Evolutionary conservation across 1,284 basidiomycete species (phyloP), one percentile per base, ranked within the genome.

Genomic region (Cutaneotrichosporon cavernicola): DNA sequence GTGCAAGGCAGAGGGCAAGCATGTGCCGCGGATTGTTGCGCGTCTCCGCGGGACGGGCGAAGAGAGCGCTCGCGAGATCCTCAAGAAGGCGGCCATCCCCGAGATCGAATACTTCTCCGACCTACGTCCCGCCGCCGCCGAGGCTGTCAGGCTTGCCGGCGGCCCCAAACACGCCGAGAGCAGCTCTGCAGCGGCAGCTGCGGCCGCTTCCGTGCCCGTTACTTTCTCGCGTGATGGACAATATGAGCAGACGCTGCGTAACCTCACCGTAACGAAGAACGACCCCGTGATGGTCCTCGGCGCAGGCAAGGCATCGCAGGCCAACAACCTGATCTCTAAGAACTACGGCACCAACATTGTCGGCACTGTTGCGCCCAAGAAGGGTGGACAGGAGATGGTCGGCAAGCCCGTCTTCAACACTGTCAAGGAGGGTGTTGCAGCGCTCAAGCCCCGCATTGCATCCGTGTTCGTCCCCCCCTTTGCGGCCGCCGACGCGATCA

Each of bases 301-400:
- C 22, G 59, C 67, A 46, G 70, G 70, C 38, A 70, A 70, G 58
- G 67, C 70, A 8, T 53, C 62, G 22, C 61, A 68, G 61, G 52
- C 58, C 60, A 68, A 68, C 60, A 51, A 43, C 18, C 36, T 22
- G 3, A 56, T 70, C 32, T 65, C 70, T 4, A 58, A 61, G 26
- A 58, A 92, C 77, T 74, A 67, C 64, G 95, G 95, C 38, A 97
- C 95, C 65, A 91, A 90, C 66, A 92, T 98, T 87, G 91, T 98
- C 65, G 94, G 94, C 63, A 93, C 94, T 72, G 91, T 94, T 56
- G 92, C 91, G 3, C 95, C 94, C 56, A 94, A 90, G 82, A 97
- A 97, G 80, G 95, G 92, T 62, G 95, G 95, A 89, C 80, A 90
- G 51, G 53, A 87, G 10, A 93, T 97, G 82, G 85, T 97, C 63